These are phyloP conservation scores for Hemisphaericaspora nanyangensis DNA, from an alignment of 805 yeast species.

Conservation along the genomic window DNA sequence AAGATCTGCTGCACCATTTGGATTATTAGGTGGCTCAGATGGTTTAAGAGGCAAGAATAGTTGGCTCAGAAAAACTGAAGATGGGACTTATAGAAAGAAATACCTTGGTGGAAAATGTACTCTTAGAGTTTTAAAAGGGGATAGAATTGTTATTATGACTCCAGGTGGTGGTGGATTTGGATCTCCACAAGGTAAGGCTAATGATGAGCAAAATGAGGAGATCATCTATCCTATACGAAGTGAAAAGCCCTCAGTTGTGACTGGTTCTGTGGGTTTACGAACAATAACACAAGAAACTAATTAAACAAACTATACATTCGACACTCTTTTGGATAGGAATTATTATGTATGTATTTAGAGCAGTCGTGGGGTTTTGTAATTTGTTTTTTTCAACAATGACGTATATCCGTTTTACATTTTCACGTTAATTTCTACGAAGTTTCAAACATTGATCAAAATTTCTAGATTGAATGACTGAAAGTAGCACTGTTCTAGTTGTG, in stretches of 20 bases:
- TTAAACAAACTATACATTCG: constrained; percentile 11
- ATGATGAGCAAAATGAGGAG: constrained; percentile 4
- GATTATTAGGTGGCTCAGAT: constrained; percentile 75
- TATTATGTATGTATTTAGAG: not conserved
- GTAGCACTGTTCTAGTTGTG: too few species aligned
- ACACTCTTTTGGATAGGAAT: not conserved
- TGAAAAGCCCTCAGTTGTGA: constrained; percentile 21
- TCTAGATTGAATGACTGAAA: too few species aligned
- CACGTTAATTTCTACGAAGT: too few species aligned
- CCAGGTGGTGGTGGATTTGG: constrained; percentile 49
- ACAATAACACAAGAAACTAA: constrained; percentile 34
- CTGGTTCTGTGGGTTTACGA: constrained; percentile 37
- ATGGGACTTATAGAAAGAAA: constrained; percentile 17
- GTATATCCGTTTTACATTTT: too few species aligned
- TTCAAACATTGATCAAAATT: too few species aligned
- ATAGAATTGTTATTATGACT: constrained; percentile 35
- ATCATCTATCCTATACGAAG: constrained; percentile 17
- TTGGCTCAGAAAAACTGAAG: constrained; percentile 23
- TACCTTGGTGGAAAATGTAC: constrained; percentile 33
- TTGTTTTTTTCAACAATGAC: too few species aligned
- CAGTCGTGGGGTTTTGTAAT: too few species aligned
- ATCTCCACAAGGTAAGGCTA: constrained; percentile 2
- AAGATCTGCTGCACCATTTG: constrained; percentile 81
- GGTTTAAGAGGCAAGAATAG: constrained; percentile 62
- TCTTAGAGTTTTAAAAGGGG: constrained; percentile 33